Percentiles rank a stretch among this genome's conserved stretches.
Conservation (phyloP, 73 alveolate species). For the Symbiodinium natans region DNA sequence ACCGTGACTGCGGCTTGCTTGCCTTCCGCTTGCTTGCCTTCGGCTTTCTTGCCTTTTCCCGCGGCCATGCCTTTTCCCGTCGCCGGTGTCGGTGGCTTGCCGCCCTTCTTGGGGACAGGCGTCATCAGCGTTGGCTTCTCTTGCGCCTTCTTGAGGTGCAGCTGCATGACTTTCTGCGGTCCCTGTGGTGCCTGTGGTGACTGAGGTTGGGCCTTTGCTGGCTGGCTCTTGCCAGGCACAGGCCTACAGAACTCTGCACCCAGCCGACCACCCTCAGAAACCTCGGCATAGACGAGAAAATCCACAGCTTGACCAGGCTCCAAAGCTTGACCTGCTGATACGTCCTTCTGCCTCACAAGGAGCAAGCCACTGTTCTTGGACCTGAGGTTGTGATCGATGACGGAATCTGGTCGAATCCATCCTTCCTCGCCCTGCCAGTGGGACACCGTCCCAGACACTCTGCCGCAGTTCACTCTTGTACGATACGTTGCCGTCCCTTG, state of each 20-base stretch:
- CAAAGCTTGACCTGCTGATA: slow-evolving; percentile 2
- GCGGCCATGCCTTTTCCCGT: not conserved
- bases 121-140: not conserved
- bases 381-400: slow-evolving; percentile 10
- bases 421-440: slow-evolving; percentile 20
- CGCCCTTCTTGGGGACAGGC: not conserved
- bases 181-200: not conserved
- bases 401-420: slow-evolving; percentile 44
- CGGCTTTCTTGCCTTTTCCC: not conserved
- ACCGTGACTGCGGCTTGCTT: not conserved
- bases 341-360: slow-evolving; percentile 11
- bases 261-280: slow-evolving; percentile 34
- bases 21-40: not conserved
- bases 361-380: slow-evolving; percentile 36
- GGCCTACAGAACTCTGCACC: slow-evolving; percentile 68
- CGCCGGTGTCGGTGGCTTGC: not conserved
- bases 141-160: not conserved
- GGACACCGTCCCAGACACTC: slow-evolving; percentile 25
- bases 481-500: not conserved
- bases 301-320: slow-evolving; percentile 49
- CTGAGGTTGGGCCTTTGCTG: not conserved
- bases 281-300: slow-evolving; percentile 44
- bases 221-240: slow-evolving; percentile 25
- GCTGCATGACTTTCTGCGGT: not conserved
- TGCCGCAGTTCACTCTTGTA: slow-evolving; percentile 45